Evolutionary conservation across 2,329 filamentous ascomycete genomes (phyloP).

Genomic region (Nakataea oryzae): DNA sequence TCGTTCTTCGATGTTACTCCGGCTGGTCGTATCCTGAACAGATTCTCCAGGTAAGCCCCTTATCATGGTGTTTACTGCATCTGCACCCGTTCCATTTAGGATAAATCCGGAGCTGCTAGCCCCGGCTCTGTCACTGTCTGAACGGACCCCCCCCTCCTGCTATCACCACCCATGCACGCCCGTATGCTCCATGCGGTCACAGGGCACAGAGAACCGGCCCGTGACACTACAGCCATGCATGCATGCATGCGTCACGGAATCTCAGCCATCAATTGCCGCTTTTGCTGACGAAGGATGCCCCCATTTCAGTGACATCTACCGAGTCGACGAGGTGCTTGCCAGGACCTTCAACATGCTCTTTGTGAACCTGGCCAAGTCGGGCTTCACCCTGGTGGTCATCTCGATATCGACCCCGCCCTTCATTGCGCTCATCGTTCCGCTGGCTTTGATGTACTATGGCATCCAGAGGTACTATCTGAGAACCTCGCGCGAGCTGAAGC

Average conservation of each 20-base stretch:
- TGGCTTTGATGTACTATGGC: slow-evolving; percentile 73
- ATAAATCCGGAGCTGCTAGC: too few species aligned
- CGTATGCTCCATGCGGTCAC: not conserved
- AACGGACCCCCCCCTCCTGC: not conserved
- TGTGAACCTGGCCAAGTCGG: slow-evolving; percentile 60
- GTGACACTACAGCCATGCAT: too few species aligned
- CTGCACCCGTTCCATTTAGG: too few species aligned
- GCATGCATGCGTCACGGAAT: not conserved
- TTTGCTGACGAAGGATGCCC: not conserved
- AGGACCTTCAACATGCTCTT: slow-evolving; percentile 98
- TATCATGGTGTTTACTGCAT: not conserved
- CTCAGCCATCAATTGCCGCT: not conserved
- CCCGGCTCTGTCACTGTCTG: not conserved
- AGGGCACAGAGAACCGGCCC: too few species aligned
- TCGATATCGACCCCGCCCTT: slow-evolving; percentile 74
- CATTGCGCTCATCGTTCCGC: slow-evolving; percentile 67
- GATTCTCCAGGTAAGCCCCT: slow-evolving; percentile 71
- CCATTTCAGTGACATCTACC: slow-evolving; percentile 55
- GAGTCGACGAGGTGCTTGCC: slow-evolving; percentile 85
- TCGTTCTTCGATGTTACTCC: slow-evolving; percentile 98
- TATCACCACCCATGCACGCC: not conserved
- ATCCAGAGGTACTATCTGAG: slow-evolving; percentile 96
- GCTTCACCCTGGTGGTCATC: slow-evolving; percentile 82
- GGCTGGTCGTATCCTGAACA: slow-evolving; percentile 88
- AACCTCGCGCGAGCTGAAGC: slow-evolving; percentile 91